phyloP scores from a whole-genome alignment of 2,329 filamentous ascomycete genomes.

The Trichoderma gracile region DNA sequence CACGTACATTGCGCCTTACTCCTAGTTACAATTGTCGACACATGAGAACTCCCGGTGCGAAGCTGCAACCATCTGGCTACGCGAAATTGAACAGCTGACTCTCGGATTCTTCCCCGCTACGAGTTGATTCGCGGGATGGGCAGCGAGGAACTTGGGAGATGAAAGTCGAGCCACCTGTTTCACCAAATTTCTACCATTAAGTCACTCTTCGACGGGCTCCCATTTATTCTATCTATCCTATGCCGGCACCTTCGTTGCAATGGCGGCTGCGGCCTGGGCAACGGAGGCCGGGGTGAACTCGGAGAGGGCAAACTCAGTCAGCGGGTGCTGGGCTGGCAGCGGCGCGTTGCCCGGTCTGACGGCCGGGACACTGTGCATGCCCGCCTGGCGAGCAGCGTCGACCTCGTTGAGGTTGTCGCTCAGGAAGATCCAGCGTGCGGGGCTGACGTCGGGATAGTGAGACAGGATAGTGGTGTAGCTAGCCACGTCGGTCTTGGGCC shows the following conservation, averaged over 20 bases:
- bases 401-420: conserved; percentile 77
- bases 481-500: conserved; percentile 64
- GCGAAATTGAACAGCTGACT: conserved; percentile 16
- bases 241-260: conserved; percentile 5
- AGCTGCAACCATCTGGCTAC: conserved; percentile 13
- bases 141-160: neutral
- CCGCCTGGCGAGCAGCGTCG: conserved; percentile 59
- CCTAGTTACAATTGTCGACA: conserved; percentile 10
- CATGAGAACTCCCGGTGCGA: neutral
- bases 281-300: conserved; percentile 38
- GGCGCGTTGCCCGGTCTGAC: conserved; percentile 70
- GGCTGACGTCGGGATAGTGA: conserved; percentile 44
- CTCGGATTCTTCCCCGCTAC: conserved; percentile 9
- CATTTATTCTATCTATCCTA: neutral
- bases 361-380: conserved; percentile 64
- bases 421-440: conserved; percentile 68
- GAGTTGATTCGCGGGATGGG: conserved; percentile 2
- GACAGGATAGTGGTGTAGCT: conserved; percentile 69
- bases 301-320: conserved; percentile 39
- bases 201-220: neutral
- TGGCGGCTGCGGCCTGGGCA: conserved; percentile 10
- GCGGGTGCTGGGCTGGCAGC: conserved; percentile 52
- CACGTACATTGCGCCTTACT: conserved; percentile 3
- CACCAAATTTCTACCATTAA: no score
- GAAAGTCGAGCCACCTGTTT: neutral